Base-by-base conservation (phyloP, 768 basidiomycete species). In the Vishniacozyma victoriae region DNA sequence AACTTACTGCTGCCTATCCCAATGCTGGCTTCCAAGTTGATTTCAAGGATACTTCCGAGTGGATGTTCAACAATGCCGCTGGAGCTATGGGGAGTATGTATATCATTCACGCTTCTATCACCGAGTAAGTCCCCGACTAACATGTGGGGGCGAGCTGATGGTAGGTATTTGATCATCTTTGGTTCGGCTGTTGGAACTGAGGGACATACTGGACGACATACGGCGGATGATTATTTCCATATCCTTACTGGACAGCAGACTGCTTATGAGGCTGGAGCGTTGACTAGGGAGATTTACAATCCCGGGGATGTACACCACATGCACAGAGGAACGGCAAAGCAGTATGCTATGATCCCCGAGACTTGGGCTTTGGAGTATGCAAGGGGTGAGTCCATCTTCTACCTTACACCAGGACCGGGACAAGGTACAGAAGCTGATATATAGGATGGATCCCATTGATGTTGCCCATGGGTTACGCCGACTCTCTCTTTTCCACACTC, bases 31-130 rank as follows among this genome's bases (percentile, higher is more conserved):
- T 74, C 57, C 55, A 62, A 36, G 71, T 64, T 35, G 56, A 72
- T 55, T 69, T 64, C 29, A 25, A 46, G 22, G 54, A 72, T 51
- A 67, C 78, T 18, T 75, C 76, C 29, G 91, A 96, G 64, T 96
- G 93, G 93, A 80, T 95, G 20, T 86, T 93, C 74, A 96, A 83
- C 76, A 97, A 96, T 62, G 92, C 93, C 0, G 95, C 92, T 11
- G 95, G 95, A 51, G 91, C 91, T 0, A 96, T 93, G 92, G 91
- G 91, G 44, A 64, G 62, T 26, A 96, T 99, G 93, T 95, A 91
- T 71, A 79, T 97, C 73, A 87, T 97, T 56, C 95, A 97, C 64
- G 89, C 93, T 15, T 85, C 82, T 74, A 84, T 99, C 62, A 96
- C 93, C 9, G 95, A 99, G 76, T 99, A 93, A 64, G 67, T 75